Evolutionary conservation across 2,329 filamentous ascomycete genomes (phyloP).

Genomic region (Ilyonectria destructans): DNA sequence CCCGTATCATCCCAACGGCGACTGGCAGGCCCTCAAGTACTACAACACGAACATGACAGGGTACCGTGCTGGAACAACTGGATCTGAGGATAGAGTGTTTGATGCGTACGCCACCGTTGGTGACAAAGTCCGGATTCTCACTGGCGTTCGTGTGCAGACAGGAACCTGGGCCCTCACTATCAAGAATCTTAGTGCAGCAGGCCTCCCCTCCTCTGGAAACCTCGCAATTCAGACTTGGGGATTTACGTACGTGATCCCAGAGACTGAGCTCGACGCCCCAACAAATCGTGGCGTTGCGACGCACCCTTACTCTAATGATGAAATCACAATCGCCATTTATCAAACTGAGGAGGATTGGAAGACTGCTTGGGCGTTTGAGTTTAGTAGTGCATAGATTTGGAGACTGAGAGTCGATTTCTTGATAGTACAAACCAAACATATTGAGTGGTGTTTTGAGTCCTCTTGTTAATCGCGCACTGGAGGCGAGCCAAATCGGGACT

Average conservation of each 20-base stretch:
- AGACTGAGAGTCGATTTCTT: no score
- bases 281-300: neutral
- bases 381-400: neutral
- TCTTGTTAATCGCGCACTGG: no score
- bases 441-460: no score
- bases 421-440: no score
- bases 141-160: constrained; percentile 12
- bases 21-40: constrained; percentile 14
- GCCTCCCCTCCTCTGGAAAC: constrained; percentile 3
- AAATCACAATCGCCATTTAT: constrained; percentile 2
- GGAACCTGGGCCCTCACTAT: constrained; percentile 11
- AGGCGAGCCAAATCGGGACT: no score
- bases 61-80: neutral
- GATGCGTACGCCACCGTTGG: constrained; percentile 7
- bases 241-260: constrained; percentile 10
- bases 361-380: constrained; percentile 8
- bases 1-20: constrained; percentile 10
- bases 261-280: constrained; percentile 9
- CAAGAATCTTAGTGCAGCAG: constrained; percentile 6
- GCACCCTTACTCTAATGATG: constrained; percentile 4
- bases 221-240: constrained; percentile 10
- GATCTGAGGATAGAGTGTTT: constrained; percentile 6
- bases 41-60: constrained; percentile 14
- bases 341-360: constrained; percentile 14
- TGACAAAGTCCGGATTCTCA: constrained; percentile 4